Evolutionary conservation across 2,329 filamentous ascomycete species (phyloP).

Genomic region (Talaromyces islandicus): DNA sequence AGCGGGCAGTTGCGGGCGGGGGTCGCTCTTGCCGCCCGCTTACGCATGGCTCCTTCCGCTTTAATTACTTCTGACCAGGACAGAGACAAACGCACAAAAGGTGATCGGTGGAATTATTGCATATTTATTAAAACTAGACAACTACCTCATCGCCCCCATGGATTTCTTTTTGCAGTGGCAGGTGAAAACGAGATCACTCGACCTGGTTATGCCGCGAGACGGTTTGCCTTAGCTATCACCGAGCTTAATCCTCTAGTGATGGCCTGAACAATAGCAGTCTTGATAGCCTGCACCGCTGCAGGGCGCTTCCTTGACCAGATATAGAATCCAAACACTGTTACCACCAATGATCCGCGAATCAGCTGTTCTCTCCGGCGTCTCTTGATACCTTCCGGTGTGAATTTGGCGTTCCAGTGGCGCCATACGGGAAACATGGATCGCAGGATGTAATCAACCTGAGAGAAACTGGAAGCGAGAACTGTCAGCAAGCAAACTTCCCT

Average conservation of each 20-base stretch:
- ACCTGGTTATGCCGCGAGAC: not conserved
- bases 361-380: slow-evolving; percentile 20
- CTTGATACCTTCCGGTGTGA: slow-evolving; percentile 43
- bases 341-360: slow-evolving; percentile 16
- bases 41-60: not conserved
- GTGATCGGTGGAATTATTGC: too few species aligned
- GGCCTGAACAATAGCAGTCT: not conserved
- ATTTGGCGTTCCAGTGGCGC: slow-evolving; percentile 49
- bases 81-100: too few species aligned
- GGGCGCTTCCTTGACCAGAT: slow-evolving; percentile 10
- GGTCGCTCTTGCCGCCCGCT: not conserved
- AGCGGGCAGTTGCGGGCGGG: not conserved
- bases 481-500: slow-evolving; percentile 11
- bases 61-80: not conserved
- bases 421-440: slow-evolving; percentile 49
- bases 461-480: slow-evolving; percentile 28
- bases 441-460: slow-evolving; percentile 47
- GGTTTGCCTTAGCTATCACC: not conserved
- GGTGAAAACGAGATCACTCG: not conserved
- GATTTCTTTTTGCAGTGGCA: not conserved
- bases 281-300: slow-evolving; percentile 6
- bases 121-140: not conserved
- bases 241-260: not conserved
- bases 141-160: not conserved
- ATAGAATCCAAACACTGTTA: slow-evolving; percentile 14